Evolutionary conservation across 495 filamentous ascomycete species (phyloP).

Genomic region (Stereocaulon alpinum): DNA sequence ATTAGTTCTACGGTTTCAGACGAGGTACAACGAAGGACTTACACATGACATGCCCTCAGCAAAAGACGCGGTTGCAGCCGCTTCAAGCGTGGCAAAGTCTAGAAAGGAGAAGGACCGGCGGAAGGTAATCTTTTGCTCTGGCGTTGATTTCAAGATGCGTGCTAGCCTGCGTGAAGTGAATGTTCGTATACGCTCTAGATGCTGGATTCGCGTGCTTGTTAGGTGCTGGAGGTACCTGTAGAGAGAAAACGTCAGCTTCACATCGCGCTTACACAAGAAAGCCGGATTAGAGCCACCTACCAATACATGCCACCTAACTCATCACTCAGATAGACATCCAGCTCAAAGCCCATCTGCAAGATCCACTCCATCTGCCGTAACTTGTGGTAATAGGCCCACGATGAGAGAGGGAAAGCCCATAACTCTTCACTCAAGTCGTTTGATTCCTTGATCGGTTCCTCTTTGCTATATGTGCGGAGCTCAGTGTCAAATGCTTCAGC

Average conservation of each 20-base stretch:
- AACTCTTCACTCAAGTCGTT: slow-evolving; percentile 33
- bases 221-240: slow-evolving; percentile 42
- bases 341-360: slow-evolving; percentile 90
- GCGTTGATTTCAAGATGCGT: slow-evolving; percentile 24
- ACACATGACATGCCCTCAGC: slow-evolving; percentile 53
- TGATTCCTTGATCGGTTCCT: slow-evolving; percentile 43
- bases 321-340: slow-evolving; percentile 77
- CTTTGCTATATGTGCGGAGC: slow-evolving; percentile 51
- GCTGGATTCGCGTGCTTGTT: slow-evolving; percentile 38
- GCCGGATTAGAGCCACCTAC: slow-evolving; percentile 35
- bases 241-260: neutral
- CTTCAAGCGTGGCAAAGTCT: slow-evolving; percentile 53
- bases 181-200: slow-evolving; percentile 53
- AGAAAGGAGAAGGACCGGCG: slow-evolving; percentile 47
- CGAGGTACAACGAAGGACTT: slow-evolving; percentile 18
- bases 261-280: neutral
- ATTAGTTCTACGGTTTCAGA: neutral
- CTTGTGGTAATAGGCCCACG: slow-evolving; percentile 86
- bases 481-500: slow-evolving; percentile 70
- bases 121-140: slow-evolving; percentile 32
- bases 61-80: slow-evolving; percentile 57
- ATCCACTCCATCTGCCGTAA: slow-evolving; percentile 77
- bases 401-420: slow-evolving; percentile 64
- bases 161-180: slow-evolving; percentile 39
- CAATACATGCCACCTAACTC: slow-evolving; percentile 88